Base-by-base conservation (phyloP, 768 basidiomycete genomes). In the Lactifluus pinguis region DNA sequence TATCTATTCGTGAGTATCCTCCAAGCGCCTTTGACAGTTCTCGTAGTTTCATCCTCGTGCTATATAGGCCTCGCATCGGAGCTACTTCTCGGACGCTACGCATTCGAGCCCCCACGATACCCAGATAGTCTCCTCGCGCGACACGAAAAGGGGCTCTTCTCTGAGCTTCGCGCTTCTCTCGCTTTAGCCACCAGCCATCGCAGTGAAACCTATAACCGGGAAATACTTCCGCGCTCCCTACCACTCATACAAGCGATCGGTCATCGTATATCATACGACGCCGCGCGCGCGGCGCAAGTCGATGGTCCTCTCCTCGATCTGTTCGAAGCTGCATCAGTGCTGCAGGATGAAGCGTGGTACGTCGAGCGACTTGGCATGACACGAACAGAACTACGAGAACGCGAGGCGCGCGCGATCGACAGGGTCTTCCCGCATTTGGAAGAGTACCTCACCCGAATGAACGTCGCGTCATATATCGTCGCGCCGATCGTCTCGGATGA, bases 341-440 rank as follows among this genome's bases (percentile, higher is more conserved):
- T 78, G 58, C 76, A 76, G 62, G 82, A 84, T 63, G 72, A 80
- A 44, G 80, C 81, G 7, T 85, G 83, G 83, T 83, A 83, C 67
- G 75, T 77, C 29, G 83, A 85, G 68, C 70, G 78, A 62, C 77
- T 71, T 19, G 76, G 77, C 4, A 66, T 85, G 49, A 72, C 75
- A 15, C 76, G 83, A n/a, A 71, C 75, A 56, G 70, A 70, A 10
- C 81, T 85, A 65, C 75, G 57, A 14, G 61, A 66, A 45, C 57
- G 68, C 57, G 69, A 68, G 61, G 62, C 57, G 0, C 50, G 53
- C 19, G 69, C 71, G 45, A 29, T 66, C 41, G 68, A 69, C 41
- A 63, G 61, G 10, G 67, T 69, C 30, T 63, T 71, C 13, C 66
- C 65, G 1, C 55, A 51, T 38, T 51, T 69, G 7, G 68, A 66